A percentile compares a stretch with the other conserved stretches of the same genome.
Conservation (phyloP, 2,329 filamentous ascomycete species). For the Fusarium paranaense region DNA sequence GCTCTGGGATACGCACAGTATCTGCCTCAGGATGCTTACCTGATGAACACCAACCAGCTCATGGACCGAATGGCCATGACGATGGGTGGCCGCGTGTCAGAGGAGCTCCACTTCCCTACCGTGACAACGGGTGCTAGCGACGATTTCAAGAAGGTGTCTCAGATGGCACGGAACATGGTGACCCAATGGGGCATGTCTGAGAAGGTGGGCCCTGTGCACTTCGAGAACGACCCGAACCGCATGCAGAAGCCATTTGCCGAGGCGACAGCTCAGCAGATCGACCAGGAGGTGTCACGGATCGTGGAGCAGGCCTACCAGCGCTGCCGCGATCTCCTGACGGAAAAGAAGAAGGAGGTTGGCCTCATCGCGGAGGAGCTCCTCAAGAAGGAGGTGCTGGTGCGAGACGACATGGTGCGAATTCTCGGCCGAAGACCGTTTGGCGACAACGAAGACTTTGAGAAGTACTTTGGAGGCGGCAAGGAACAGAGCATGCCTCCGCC, state of each 20-base stretch:
- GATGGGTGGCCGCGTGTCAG: constrained; percentile 91
- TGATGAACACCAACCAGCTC: constrained; percentile 94
- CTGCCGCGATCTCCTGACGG: constrained; percentile 83
- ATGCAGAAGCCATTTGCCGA: constrained; percentile 97
- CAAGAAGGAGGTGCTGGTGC: constrained; percentile 87
- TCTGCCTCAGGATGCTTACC: constrained; percentile 91
- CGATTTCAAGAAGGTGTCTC: constrained; percentile 98
- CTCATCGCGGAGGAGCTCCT: constrained; percentile 93
- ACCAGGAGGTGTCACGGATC: constrained; percentile 89
- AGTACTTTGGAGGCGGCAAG: constrained; percentile 83
- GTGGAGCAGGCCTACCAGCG: constrained; percentile 93
- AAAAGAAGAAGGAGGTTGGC: constrained; percentile 90
- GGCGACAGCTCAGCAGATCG: constrained; percentile 91
- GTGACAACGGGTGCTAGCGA: constrained; percentile 95
- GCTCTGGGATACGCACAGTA: constrained; percentile 97
- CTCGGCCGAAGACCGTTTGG: constrained; percentile 87
- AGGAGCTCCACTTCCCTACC: constrained; percentile 96
- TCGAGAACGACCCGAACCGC: constrained; percentile 83
- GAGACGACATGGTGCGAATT: constrained; percentile 92
- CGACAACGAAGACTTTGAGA: constrained; percentile 87
- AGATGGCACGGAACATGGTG: constrained; percentile 97
- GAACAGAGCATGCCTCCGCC: constrained; percentile 69
- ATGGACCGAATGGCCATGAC: constrained; percentile 99
- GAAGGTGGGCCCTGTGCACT: constrained; percentile 93
- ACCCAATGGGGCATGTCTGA: constrained; percentile 99